Percentiles rank a stretch among this genome's conserved stretches.
Conservation (phyloP, 306 rosid species). For the Inga oerstediana region DNA sequence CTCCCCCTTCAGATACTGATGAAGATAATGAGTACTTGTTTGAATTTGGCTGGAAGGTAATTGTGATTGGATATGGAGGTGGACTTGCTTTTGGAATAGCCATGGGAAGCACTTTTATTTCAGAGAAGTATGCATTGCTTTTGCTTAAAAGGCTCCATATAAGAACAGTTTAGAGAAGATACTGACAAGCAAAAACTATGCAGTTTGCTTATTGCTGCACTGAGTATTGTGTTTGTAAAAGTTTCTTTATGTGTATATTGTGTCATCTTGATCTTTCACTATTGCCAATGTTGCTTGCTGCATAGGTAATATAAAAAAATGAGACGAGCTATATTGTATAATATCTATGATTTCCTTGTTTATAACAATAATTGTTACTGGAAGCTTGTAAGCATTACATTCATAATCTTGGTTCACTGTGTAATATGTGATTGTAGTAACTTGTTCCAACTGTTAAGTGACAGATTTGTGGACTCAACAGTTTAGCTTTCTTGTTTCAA, state of each 20-base stretch:
- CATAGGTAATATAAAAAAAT: background rate
- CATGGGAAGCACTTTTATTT: constrained; percentile 5
- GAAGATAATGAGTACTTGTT: constrained; percentile 9
- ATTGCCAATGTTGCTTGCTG: background rate
- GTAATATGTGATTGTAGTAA: no score
- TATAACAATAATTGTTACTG: background rate
- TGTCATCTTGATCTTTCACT: background rate
- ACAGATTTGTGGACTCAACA: no score
- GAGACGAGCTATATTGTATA: background rate
- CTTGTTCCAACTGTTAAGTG: no score
- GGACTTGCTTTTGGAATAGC: constrained; percentile 27
- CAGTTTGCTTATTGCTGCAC: background rate
- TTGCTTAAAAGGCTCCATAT: background rate
- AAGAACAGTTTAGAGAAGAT: background rate
- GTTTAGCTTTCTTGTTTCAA: no score
- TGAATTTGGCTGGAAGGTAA: constrained; percentile 8
- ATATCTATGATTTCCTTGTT: background rate
- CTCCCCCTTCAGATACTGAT: background rate
- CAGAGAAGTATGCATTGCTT: background rate
- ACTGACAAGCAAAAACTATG: background rate
- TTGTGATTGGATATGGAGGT: constrained; percentile 32
- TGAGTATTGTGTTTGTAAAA: background rate
- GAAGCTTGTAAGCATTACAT: background rate
- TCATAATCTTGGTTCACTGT: background rate
- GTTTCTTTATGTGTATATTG: background rate